Evolutionary conservation across 768 basidiomycete species (phyloP), one percentile per base, ranked within the genome.

Genomic region (Podaxis sp.): DNA sequence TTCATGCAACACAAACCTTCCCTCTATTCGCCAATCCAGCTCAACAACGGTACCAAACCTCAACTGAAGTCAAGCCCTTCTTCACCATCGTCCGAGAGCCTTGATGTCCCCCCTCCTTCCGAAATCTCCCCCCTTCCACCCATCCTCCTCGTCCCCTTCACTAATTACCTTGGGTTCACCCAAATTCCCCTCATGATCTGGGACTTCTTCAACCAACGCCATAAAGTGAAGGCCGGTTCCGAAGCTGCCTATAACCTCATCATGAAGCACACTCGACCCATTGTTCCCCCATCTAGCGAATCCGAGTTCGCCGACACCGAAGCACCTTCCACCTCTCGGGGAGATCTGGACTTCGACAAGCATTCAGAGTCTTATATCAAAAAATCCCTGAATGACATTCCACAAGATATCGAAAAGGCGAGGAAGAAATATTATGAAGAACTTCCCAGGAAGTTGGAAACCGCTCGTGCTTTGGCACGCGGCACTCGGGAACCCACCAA

Each of bases 201-300:
- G 86, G 91, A 87, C 66, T 95, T 95, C 75, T 98, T 97, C 79
- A 95, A 94, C 72, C 88, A 91, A 71, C 87, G 95, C 7, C 77
- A 86, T 52, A 87, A 90, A 70, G 93, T 94, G n/a, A 83, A 76
- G 5, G 74, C 84, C 12, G 96, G 96, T 36, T 89, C 91, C 10
- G 87, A 96, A 66, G 89, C 89, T 11, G 95, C 89, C 0, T 90
- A 92, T 71, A 78, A 80, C 51, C 79, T 98, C 60, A 82, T 97
- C 66, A 79, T 82, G 73, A 79, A 78, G 5, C 68, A 80, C 51
- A 86, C 84, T 2, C 85, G 95, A 12, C 85, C 88, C 1, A 80
- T 96, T 56, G 73, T 71, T 54, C 74, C 75, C 3, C 72, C 82
- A 3, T 76, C 70, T 1, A 60, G 68, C 3, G 69, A 72, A 41